Percentiles rank a stretch among this genome's conserved stretches.
Evolutionary conservation across 495 filamentous ascomycete species (phyloP).

Genomic region (Copromyces sp.): DNA sequence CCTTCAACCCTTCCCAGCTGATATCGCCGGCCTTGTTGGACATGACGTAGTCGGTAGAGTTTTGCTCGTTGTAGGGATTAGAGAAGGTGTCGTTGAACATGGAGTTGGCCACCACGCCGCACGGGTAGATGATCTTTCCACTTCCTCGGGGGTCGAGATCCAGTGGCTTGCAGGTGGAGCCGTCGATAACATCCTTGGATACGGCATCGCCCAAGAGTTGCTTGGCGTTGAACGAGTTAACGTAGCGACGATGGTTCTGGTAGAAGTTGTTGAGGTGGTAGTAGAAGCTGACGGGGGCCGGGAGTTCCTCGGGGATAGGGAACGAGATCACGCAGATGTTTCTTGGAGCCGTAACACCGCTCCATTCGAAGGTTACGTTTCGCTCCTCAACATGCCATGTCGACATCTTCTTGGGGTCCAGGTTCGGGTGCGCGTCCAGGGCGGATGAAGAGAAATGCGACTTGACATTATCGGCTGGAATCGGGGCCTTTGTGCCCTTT

Average conservation of each 20-base stretch:
- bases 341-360: constrained; percentile 12
- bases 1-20: constrained; percentile 74
- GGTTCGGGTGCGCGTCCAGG: constrained; percentile 13
- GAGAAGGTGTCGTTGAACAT: constrained; percentile 91
- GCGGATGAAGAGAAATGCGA: constrained; percentile 53
- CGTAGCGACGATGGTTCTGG: constrained; percentile 96
- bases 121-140: constrained; percentile 79
- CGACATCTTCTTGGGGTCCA: constrained; percentile 17
- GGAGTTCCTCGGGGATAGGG: constrained; percentile 64
- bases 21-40: constrained; percentile 55
- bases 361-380: constrained; percentile 12
- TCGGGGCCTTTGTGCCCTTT: constrained; percentile 15
- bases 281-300: constrained; percentile 76
- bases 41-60: constrained; percentile 52
- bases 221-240: constrained; percentile 71
- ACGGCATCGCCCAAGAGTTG: constrained; percentile 71
- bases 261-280: constrained; percentile 98
- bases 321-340: constrained; percentile 59
- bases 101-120: constrained; percentile 92
- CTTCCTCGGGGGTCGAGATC: constrained; percentile 34
- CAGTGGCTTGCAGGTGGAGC: constrained; percentile 67
- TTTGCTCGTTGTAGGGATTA: constrained; percentile 42
- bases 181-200: constrained; percentile 47
- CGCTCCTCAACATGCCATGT: constrained; percentile 15
- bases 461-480: constrained; percentile 47